Percentiles rank a stretch among this genome's conserved stretches.
Evolutionary conservation across 2,329 filamentous ascomycete genomes (phyloP).

Genomic region (Curvularia eragrostidis): DNA sequence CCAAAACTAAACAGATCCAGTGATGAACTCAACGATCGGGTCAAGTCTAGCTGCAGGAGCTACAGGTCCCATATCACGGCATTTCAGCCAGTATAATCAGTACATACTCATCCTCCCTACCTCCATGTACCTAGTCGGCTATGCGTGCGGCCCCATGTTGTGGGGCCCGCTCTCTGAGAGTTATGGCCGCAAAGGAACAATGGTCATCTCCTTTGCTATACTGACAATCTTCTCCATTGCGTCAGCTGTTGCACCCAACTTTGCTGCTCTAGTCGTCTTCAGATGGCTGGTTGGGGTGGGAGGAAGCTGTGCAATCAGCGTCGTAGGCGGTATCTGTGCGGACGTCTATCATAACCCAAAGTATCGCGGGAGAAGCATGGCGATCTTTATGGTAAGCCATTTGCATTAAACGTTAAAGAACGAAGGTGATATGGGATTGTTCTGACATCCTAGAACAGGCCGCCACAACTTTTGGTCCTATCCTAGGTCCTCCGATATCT

Average conservation of each 20-base stretch:
- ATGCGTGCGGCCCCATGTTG: conserved; percentile 54
- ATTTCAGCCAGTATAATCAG: conserved; percentile 63
- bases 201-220: conserved; percentile 59
- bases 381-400: conserved; percentile 38
- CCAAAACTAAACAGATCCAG: conserved; percentile 19
- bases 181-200: conserved; percentile 55
- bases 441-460: conserved; percentile 54
- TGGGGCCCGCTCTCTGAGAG: conserved; percentile 55
- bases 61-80: conserved; percentile 62
- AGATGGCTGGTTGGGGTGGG: conserved; percentile 54
- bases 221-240: conserved; percentile 57
- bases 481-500: conserved; percentile 70
- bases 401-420: neutral
- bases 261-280: conserved; percentile 54
- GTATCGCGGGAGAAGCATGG: conserved; percentile 39
- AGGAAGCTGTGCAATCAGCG: conserved; percentile 61
- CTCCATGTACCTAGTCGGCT: conserved; percentile 59
- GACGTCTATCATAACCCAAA: conserved; percentile 68
- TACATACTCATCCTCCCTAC: conserved; percentile 56
- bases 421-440: no score
- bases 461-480: conserved; percentile 69
- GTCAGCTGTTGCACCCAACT: conserved; percentile 54
- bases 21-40: conserved; percentile 71
- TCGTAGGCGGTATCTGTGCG: conserved; percentile 68
- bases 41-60: conserved; percentile 69